Conservation (phyloP, 139 green algal species). For the Chlorella ohadii region DNA sequence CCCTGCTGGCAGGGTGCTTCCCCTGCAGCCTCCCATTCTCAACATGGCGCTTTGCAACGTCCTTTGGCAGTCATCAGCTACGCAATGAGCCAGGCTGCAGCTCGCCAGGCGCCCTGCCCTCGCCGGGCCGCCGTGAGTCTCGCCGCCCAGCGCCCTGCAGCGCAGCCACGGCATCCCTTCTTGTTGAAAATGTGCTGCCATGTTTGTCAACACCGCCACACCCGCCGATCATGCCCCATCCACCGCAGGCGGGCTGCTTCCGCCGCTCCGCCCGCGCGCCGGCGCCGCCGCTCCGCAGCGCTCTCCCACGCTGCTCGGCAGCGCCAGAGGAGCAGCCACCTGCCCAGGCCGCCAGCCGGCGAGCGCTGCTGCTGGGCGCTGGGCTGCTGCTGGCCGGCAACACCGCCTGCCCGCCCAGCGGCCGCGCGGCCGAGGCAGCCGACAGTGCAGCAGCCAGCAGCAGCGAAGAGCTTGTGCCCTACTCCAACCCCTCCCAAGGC, state of each 20-base stretch:
- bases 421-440: background rate
- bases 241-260: background rate
- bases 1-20: too few relatives aligned
- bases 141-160: too few relatives aligned
- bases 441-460: background rate
- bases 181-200: too few relatives aligned
- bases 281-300: background rate
- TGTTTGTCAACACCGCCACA: too few relatives aligned
- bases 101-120: too few relatives aligned
- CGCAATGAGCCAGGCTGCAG: too few relatives aligned
- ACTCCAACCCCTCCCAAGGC: background rate
- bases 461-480: background rate
- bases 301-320: background rate
- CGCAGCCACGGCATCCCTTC: too few relatives aligned
- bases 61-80: too few relatives aligned
- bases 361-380: background rate
- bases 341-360: background rate
- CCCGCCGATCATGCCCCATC: background rate
- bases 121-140: too few relatives aligned
- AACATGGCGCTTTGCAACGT: too few relatives aligned
- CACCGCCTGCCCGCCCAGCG: background rate
- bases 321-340: background rate
- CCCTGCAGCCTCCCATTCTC: background rate
- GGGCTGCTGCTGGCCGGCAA: background rate
- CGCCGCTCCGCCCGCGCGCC: background rate